Evolutionary conservation across 129 eudicot genomes (phyloP).

Genomic region (Silybum marianum): DNA sequence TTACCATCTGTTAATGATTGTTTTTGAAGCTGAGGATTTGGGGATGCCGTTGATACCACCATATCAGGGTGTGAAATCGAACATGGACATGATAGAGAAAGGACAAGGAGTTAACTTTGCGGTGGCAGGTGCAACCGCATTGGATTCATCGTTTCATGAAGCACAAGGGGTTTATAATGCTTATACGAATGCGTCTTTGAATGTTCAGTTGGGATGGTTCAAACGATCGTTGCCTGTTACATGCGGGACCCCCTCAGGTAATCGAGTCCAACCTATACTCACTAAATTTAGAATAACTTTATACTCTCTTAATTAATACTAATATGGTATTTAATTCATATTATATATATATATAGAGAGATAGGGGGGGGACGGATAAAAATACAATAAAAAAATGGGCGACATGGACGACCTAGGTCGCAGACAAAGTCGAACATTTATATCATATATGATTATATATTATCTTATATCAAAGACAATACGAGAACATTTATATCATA

Average conservation of each 20-base stretch:
- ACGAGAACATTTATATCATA: not conserved
- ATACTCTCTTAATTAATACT: not conserved
- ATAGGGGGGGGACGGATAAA: not conserved
- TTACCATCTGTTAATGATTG: not conserved
- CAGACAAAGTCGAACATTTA: too few species aligned
- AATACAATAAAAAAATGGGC: too few species aligned
- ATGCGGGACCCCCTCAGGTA: conserved; percentile 36
- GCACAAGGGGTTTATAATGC: conserved; percentile 35
- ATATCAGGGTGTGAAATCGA: conserved; percentile 22
- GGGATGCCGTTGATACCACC: conserved; percentile 42
- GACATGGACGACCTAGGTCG: too few species aligned
- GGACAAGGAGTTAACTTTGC: conserved; percentile 46
- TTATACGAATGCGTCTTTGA: conserved; percentile 46
- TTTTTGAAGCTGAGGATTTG: conserved; percentile 28
- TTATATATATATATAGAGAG: not conserved
- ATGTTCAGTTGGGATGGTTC: conserved; percentile 51
- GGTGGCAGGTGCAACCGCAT: conserved; percentile 45
- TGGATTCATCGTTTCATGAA: conserved; percentile 36
- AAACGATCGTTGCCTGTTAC: conserved; percentile 27
- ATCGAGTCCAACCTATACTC: not conserved
- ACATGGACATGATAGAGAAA: not conserved
- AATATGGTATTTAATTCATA: not conserved
- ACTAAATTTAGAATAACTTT: not conserved
- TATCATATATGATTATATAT: too few species aligned
- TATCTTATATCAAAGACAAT: too few species aligned